A percentile compares a stretch with the other conserved stretches of the same genome.
phyloP scores from a whole-genome alignment of 129 eudicot species.

The Flaveria bidentis region DNA sequence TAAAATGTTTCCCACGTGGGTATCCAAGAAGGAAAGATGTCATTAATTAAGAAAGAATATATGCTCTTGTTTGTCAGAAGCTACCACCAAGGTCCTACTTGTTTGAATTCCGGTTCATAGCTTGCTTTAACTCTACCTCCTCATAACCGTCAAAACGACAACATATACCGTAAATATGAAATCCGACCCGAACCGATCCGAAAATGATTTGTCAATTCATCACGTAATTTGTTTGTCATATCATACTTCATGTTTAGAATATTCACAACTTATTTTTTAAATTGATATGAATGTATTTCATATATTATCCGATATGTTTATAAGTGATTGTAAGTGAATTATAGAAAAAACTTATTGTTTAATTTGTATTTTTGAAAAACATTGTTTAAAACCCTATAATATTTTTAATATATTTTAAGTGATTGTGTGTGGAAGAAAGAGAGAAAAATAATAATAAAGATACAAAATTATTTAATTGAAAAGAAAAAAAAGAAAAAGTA shows the following conservation, averaged over 20 bases:
- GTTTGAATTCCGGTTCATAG: neutral
- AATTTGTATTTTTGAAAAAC: no score
- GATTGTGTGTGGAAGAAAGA: no score
- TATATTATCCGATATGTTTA: no score
- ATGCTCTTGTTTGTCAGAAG: slow-evolving; percentile 64
- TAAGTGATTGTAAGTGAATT: no score
- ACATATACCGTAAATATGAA: neutral
- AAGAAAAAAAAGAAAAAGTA: no score
- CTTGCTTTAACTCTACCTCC: neutral
- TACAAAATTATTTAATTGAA: no score
- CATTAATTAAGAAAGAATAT: slow-evolving; percentile 39
- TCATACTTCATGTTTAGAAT: neutral
- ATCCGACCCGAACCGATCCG: slow-evolving; percentile 2
- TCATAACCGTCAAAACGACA: neutral
- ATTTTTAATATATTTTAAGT: no score
- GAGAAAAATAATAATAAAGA: no score
- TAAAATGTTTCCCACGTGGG: slow-evolving; percentile 11
- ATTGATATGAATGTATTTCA: no score
- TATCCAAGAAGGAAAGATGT: slow-evolving; percentile 19
- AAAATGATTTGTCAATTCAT: neutral
- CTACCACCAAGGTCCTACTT: neutral
- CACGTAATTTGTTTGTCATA: neutral
- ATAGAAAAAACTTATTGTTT: no score
- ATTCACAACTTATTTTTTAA: no score
- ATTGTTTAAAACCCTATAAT: no score